Percentiles rank a stretch among this genome's conserved stretches.
phyloP scores from a whole-genome alignment of 306 rosid species.

The Vicia sativa region DNA sequence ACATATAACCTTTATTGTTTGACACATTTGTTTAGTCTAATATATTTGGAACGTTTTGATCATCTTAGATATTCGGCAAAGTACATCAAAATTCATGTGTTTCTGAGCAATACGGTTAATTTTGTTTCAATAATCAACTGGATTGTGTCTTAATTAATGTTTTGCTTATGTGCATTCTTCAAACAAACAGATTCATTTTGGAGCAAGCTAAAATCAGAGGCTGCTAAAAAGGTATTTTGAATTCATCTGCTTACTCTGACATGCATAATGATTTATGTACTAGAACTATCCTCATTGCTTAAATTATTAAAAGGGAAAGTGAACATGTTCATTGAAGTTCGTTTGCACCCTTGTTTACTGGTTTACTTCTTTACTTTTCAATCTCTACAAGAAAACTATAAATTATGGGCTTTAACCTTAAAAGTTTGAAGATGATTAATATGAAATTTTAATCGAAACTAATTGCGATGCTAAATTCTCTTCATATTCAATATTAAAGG shows the following conservation, averaged over 20 bases:
- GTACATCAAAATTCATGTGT: too few species aligned
- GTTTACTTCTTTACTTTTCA: too few species aligned
- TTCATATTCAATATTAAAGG: too few species aligned
- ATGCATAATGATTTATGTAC: slow-evolving; percentile 12
- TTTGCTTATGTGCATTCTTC: slow-evolving; percentile 42
- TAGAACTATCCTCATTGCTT: slow-evolving; percentile 1
- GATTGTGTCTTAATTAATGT: slow-evolving; percentile 14
- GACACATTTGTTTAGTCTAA: too few species aligned
- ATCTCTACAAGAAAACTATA: too few species aligned
- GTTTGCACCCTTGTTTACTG: too few species aligned
- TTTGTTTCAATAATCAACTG: slow-evolving; percentile 18
- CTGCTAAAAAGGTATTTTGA: slow-evolving; percentile 71
- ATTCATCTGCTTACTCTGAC: slow-evolving; percentile 8
- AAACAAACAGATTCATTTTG: slow-evolving; percentile 74
- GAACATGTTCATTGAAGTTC: too few species aligned
- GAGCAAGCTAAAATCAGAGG: slow-evolving; percentile 74
- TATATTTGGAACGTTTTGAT: background rate
- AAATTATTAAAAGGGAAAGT: slow-evolving; percentile 1
- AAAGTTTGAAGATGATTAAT: too few species aligned
- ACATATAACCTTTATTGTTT: slow-evolving; percentile 1
- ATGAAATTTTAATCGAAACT: too few species aligned
- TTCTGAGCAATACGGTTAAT: background rate
- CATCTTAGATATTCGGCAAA: too few species aligned
- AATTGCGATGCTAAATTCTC: too few species aligned
- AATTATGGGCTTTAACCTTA: too few species aligned